phyloP scores from a whole-genome alignment of 805 yeast genomes.

The Torulaspora gathmanii region DNA sequence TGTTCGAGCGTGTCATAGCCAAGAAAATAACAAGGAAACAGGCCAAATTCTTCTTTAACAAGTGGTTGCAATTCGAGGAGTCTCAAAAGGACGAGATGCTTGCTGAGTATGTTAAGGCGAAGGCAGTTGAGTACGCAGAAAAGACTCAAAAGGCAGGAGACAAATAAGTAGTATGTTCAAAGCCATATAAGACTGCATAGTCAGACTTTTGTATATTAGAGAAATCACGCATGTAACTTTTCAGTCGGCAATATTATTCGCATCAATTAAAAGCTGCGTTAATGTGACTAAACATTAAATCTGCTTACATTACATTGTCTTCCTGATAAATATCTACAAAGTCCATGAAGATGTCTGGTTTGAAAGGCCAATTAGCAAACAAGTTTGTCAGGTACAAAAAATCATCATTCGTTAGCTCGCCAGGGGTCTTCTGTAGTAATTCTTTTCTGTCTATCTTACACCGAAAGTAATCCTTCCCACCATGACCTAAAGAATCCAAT shows the following conservation, averaged over 20 bases:
- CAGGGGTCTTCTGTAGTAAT: conserved; percentile 43
- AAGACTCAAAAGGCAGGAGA: conserved; percentile 17
- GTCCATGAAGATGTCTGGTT: conserved; percentile 51
- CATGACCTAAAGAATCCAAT: conserved; percentile 67
- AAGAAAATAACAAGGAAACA: conserved; percentile 74
- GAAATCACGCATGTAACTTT: neutral
- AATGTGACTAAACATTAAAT: neutral
- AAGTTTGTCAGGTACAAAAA: conserved; percentile 45
- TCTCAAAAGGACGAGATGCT: conserved; percentile 60
- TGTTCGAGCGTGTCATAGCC: conserved; percentile 74
- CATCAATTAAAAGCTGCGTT: neutral
- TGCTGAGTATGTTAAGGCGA: conserved; percentile 80
- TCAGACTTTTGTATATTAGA: conserved; percentile 3
- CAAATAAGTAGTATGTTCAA: neutral
- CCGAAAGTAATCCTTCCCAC: conserved; percentile 55
- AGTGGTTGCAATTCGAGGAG: conserved; percentile 83
- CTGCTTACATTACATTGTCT: conserved; percentile 3
- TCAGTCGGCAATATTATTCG: neutral
- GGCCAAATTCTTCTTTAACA: conserved; percentile 90
- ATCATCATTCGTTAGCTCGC: conserved; percentile 53
- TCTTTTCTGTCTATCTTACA: conserved; percentile 34
- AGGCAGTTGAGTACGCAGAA: conserved; percentile 74
- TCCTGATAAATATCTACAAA: conserved; percentile 37
- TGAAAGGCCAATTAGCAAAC: conserved; percentile 80
- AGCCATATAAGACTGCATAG: neutral